Conservation (phyloP, 305 asterid genomes). For the Ilex paraguariensis region DNA sequence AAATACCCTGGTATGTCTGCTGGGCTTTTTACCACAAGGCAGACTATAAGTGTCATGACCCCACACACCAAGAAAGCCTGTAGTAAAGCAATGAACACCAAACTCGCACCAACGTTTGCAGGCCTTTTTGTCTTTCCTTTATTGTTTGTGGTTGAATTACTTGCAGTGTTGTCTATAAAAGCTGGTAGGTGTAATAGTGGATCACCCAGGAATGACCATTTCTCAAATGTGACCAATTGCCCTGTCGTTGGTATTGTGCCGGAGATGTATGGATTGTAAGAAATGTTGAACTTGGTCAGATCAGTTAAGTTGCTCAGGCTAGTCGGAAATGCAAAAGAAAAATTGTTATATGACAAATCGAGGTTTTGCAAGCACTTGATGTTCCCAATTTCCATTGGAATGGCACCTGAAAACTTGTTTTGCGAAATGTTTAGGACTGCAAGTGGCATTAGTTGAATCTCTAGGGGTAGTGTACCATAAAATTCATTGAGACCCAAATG, state of each 20-base stretch:
- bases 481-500: slow-evolving; percentile 69
- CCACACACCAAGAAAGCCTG: slow-evolving; percentile 62
- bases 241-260: slow-evolving; percentile 66
- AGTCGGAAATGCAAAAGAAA: slow-evolving; percentile 70
- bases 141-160: slow-evolving; percentile 3
- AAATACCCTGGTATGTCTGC: slow-evolving; percentile 35
- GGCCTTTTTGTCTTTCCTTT: slow-evolving; percentile 7
- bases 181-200: slow-evolving; percentile 63
- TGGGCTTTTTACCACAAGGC: slow-evolving; percentile 51
- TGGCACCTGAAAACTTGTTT: slow-evolving; percentile 60
- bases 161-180: slow-evolving; percentile 48
- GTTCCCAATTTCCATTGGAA: slow-evolving; percentile 73
- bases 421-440: slow-evolving; percentile 57
- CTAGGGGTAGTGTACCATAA: slow-evolving; percentile 55
- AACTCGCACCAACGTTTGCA: slow-evolving; percentile 27
- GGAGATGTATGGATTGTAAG: slow-evolving; percentile 67
- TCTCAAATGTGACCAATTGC: slow-evolving; percentile 73
- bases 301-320: slow-evolving; percentile 62
- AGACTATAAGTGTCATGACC: slow-evolving; percentile 43
- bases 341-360: slow-evolving; percentile 76
- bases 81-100: slow-evolving; percentile 39
- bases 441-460: slow-evolving; percentile 48
- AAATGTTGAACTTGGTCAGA: slow-evolving; percentile 79
- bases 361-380: slow-evolving; percentile 74
- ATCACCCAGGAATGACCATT: slow-evolving; percentile 69